phyloP scores from a whole-genome alignment of 1,284 basidiomycete species.

The Malassezia sp. region DNA sequence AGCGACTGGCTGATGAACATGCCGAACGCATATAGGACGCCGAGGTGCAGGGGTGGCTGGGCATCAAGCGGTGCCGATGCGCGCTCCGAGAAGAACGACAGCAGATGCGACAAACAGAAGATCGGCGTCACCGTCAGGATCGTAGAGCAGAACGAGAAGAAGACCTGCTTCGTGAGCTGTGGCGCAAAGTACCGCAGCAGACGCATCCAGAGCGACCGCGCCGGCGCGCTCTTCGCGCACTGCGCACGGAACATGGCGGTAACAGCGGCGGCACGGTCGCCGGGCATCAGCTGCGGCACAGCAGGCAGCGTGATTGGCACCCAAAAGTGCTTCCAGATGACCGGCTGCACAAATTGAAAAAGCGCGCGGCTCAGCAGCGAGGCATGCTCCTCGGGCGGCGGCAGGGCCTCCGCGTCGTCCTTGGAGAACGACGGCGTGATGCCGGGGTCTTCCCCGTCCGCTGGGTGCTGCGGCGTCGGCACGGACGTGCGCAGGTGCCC shows the following conservation, averaged over 20 bases:
- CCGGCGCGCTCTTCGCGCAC: background rate
- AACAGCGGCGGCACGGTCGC: conserved; percentile 50
- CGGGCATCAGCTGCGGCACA: conserved; percentile 51
- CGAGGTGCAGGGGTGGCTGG: conserved; percentile 49
- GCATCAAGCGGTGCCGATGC: conserved; percentile 7
- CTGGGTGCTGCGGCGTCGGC: conserved; percentile 27
- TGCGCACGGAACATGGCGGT: conserved; percentile 31
- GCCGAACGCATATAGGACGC: conserved; percentile 50
- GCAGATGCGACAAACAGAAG: conserved; percentile 50
- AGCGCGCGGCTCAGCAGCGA: conserved; percentile 34
- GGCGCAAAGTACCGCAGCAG: conserved; percentile 47
- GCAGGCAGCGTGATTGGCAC: conserved; percentile 48
- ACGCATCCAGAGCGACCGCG: conserved; percentile 38
- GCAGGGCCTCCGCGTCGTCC: conserved; percentile 10
- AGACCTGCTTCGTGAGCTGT: conserved; percentile 39
- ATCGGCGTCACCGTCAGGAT: conserved; percentile 50
- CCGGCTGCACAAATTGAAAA: conserved; percentile 39
- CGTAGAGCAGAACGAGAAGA: conserved; percentile 49
- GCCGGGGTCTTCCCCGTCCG: conserved; percentile 6
- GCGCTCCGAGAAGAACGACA: conserved; percentile 48
- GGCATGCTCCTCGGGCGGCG: conserved; percentile 36
- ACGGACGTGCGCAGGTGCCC: conserved; percentile 33
- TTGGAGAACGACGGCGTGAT: conserved; percentile 1
- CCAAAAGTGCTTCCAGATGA: conserved; percentile 49
- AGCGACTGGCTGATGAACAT: conserved; percentile 50